phyloP scores from a whole-genome alignment of 2,329 filamentous ascomycete genomes.

The Sphaerulina populicola region DNA sequence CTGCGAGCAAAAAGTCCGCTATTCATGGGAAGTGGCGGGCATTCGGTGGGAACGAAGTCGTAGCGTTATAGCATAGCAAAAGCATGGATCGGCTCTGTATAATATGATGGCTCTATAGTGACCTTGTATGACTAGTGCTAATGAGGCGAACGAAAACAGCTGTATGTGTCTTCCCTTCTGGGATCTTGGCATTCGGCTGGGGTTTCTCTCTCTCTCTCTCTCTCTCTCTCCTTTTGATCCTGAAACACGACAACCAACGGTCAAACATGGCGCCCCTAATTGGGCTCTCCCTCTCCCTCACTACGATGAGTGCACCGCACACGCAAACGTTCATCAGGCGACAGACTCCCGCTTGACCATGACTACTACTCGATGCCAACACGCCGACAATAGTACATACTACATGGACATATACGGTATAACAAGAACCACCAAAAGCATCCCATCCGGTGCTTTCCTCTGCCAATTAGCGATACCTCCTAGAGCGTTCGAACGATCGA shows the following conservation, averaged over 20 bases:
- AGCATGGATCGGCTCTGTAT: background rate
- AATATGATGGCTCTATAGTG: background rate
- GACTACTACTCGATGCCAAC: background rate
- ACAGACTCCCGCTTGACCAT: background rate
- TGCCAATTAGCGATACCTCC: background rate
- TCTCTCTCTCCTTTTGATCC: background rate
- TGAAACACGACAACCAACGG: background rate
- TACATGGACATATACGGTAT: no score
- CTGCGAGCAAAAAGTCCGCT: slow-evolving; percentile 29
- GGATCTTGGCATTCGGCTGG: no score
- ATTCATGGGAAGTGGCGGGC: slow-evolving; percentile 27
- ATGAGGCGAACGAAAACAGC: background rate
- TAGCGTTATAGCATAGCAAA: background rate
- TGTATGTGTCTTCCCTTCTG: no score
- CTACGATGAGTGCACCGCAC: background rate
- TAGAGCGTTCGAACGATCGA: background rate
- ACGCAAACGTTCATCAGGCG: background rate
- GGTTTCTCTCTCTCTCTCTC: background rate
- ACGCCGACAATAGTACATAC: background rate
- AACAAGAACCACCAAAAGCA: background rate
- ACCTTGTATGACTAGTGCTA: background rate
- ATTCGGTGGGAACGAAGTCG: background rate
- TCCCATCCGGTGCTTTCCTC: background rate
- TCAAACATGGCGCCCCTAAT: background rate
- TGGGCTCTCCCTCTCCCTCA: background rate